Base-by-base conservation (phyloP, 2,329 filamentous ascomycete genomes). In the Nemania abortiva region DNA sequence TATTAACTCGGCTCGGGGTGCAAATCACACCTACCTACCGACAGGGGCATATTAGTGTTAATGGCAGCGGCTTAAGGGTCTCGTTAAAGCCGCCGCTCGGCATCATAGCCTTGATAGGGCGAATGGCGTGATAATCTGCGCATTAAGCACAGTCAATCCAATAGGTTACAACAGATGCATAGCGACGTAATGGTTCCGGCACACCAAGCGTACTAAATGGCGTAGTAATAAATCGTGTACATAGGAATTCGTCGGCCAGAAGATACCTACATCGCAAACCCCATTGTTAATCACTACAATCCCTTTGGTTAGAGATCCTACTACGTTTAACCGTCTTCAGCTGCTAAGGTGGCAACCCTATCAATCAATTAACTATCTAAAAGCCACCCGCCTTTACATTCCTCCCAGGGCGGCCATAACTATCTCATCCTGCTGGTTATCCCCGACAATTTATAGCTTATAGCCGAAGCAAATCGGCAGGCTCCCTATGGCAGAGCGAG, bases 41-140 rank as follows among this genome's bases (percentile, higher is more conserved):
- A 53, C 53, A 45, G 53, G 37, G 63, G 42, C 42, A 29, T 61
- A 64, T 42, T 42, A 42, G 39, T 42, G 39, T 18, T 42, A 50
- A n/a, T 24, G 13, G 52, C 58, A 22, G 52, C 62, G 52, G 61
- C 61, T 52, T 58, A 62, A 66, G 52, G 24, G 10, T 55, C 62
- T 69, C 45, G 42, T 60, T 56, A 18, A 49, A 58, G 57, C 62
- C 49, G 56, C 42, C 59, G 15, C 49, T 64, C 39, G 54, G 63
- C 67, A 61, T 22, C 42, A 58, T 60, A 45, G 53, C 29, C 31
- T 37, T 55, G 50, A 62, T 57, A 42, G 53, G 29, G 24, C 18
- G 29, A 29, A 39, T 53, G 59, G 58, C 54, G 54, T 56, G 39
- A 66, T 68, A 45, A 45, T n/a, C 60, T 7, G 52, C 63, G 31